phyloP scores from a whole-genome alignment of 768 basidiomycete species.

The Pisolithus microcarpus region DNA sequence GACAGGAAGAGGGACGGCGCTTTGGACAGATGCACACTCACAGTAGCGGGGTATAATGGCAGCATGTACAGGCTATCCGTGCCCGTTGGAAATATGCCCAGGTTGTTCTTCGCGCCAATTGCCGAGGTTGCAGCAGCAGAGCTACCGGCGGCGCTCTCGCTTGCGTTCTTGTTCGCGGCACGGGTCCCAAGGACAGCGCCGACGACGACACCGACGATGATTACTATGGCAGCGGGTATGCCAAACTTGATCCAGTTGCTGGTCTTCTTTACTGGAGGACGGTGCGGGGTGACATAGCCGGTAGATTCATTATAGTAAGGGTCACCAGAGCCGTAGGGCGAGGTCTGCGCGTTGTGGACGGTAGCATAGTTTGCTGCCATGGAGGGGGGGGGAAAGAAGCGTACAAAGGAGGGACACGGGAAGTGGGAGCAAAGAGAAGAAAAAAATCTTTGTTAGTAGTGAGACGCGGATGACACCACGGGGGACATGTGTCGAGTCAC shows the following conservation, averaged over 20 bases:
- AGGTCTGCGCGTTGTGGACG: conserved; percentile 16
- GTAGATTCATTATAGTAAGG: conserved; percentile 66
- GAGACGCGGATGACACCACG: too few relatives aligned
- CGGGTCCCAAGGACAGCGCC: conserved; percentile 78
- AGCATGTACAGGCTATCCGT: conserved; percentile 76
- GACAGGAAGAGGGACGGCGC: background rate
- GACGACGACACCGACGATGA: conserved; percentile 60
- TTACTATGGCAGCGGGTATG: conserved; percentile 54
- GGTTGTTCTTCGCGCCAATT: conserved; percentile 49
- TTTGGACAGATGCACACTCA: conserved; percentile 37
- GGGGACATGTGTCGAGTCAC: too few relatives aligned
- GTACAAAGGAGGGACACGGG: conserved; percentile 20
- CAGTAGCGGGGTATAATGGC: conserved; percentile 84
- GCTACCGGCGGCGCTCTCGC: conserved; percentile 17
- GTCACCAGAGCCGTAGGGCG: conserved; percentile 56
- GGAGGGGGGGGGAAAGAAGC: too few relatives aligned
- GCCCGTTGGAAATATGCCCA: conserved; percentile 66
- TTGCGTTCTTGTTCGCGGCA: conserved; percentile 32
- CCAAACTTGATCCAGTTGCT: conserved; percentile 76
- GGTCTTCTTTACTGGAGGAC: conserved; percentile 40
- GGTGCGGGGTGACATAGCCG: conserved; percentile 53
- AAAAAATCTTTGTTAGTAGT: too few relatives aligned
- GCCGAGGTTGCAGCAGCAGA: conserved; percentile 47
- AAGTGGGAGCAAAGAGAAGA: too few relatives aligned
- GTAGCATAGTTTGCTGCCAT: conserved; percentile 38